Evolutionary conservation across 805 yeast species (phyloP), one percentile per base, ranked within the genome.

Genomic region (Cyberlindnera sargentensis): DNA sequence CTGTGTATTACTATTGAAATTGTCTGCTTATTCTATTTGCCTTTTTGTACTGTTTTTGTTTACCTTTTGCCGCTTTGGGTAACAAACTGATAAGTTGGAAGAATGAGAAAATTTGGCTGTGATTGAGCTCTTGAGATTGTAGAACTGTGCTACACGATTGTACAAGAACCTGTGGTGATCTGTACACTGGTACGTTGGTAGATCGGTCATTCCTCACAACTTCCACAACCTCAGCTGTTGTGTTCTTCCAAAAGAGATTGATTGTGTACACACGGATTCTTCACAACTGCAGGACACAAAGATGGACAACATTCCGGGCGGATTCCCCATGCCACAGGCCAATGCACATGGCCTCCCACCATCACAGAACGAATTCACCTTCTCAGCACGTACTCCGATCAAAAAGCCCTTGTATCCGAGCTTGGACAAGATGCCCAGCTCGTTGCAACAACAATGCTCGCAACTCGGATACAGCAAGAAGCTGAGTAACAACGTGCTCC

Each of bases 401-500:
- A 33, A 30, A 25, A 36, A 39, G 32, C 40, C 42, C 4, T 34
- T 53, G 39, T 57, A 55, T 37, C 60, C 55, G 7, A 49, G 46
- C 26, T 44, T 55, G 38, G 49, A 45, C 36, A 52, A 47, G 39
- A 45, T 58, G 26, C 51, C 42, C 8, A 23, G 37, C 48, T 26
- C 34, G n/a, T 29, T 43, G 11, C 38, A 41, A n/a, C 33, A 46
- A 23, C 49, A 51, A 31, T 49, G 57, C 34, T 39, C 46, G 6
- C 43, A 45, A 15, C 37, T 62, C 37, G 67, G 67, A 4, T 64
- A 58, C 34, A 62, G 67, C 25, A 60, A 58, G 44, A 56, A 56
- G 39, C 46, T 65, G 36, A 65, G 68, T 20, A 55, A 50, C 24
- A 62, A 61, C 20, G 68, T 65, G 2, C 47, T 65, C 5, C 44